phyloP scores from a whole-genome alignment of 768 basidiomycete species.

The Tricholoma matsutake region DNA sequence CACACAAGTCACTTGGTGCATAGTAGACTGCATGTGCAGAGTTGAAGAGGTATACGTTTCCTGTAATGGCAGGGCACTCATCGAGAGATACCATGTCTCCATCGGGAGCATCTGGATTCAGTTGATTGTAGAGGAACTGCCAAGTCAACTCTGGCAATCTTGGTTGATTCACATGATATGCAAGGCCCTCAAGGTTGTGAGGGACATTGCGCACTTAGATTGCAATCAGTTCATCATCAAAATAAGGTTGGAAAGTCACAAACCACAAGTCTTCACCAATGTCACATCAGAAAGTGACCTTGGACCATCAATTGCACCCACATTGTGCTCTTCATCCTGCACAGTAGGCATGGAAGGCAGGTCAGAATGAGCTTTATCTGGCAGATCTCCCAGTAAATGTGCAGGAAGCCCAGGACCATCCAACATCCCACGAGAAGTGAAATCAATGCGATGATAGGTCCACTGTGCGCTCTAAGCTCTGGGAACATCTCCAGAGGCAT shows the following conservation, averaged over 20 bases:
- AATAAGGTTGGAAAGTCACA: background rate
- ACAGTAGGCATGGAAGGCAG: background rate
- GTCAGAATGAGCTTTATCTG: background rate
- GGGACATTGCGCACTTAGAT: constrained; percentile 7
- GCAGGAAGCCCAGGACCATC: background rate
- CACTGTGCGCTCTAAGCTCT: too few relatives aligned
- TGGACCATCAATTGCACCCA: background rate
- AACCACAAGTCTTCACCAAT: background rate
- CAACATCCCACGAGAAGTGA: too few relatives aligned
- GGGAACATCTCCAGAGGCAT: too few relatives aligned
- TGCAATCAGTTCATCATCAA: background rate
- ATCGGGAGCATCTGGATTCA: constrained; percentile 10
- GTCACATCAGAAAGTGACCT: too few relatives aligned
- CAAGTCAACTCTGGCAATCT: background rate
- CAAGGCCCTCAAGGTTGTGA: constrained; percentile 17
- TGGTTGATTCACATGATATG: background rate
- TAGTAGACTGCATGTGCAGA: constrained; percentile 14
- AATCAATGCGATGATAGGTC: too few relatives aligned
- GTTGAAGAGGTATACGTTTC: constrained; percentile 17
- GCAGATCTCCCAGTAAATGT: background rate
- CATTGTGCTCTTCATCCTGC: background rate
- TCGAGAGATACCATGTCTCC: background rate
- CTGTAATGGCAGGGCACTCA: constrained; percentile 10
- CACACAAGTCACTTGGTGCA: constrained; percentile 12
- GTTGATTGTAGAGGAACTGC: constrained; percentile 11